Percentiles rank a stretch among this genome's conserved stretches.
Conservation (phyloP, 129 eudicot species). For the Daucus carota region DNA sequence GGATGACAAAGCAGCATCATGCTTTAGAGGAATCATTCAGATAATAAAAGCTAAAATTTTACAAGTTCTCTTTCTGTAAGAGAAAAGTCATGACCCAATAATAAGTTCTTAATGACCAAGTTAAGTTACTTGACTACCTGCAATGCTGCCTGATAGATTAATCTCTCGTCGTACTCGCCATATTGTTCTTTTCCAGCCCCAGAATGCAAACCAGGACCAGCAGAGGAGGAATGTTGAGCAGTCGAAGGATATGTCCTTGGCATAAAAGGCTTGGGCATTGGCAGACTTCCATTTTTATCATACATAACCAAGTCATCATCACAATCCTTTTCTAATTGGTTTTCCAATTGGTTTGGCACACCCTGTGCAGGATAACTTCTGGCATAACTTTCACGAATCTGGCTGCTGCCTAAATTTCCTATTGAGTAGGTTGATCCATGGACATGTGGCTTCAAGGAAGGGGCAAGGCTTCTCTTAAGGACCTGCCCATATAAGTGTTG, state of each 20-base stretch:
- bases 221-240: constrained; percentile 23
- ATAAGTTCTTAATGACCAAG: not conserved
- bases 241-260: constrained; percentile 25
- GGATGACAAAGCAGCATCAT: not conserved
- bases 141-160: constrained; percentile 63
- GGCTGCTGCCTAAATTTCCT: constrained; percentile 30
- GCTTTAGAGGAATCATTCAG: not conserved
- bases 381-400: constrained; percentile 28
- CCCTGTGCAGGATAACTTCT: constrained; percentile 27
- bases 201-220: constrained; percentile 36
- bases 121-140: constrained; percentile 39
- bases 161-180: constrained; percentile 54
- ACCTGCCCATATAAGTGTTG: constrained; percentile 19
- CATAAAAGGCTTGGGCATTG: constrained; percentile 32
- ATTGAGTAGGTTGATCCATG: constrained; percentile 26
- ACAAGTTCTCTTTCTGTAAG: not conserved
- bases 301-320: constrained; percentile 27
- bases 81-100: not conserved
- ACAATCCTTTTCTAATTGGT: constrained; percentile 18
- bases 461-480: constrained; percentile 47
- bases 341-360: constrained; percentile 17
- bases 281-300: constrained; percentile 31
- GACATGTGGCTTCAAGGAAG: constrained; percentile 29
- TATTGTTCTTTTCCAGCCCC: constrained; percentile 44
- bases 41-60: not conserved